Evolutionary conservation across 345 rosid genomes (phyloP), one percentile per base, ranked within the genome.

Genomic region (Odontarrhena argentea): DNA sequence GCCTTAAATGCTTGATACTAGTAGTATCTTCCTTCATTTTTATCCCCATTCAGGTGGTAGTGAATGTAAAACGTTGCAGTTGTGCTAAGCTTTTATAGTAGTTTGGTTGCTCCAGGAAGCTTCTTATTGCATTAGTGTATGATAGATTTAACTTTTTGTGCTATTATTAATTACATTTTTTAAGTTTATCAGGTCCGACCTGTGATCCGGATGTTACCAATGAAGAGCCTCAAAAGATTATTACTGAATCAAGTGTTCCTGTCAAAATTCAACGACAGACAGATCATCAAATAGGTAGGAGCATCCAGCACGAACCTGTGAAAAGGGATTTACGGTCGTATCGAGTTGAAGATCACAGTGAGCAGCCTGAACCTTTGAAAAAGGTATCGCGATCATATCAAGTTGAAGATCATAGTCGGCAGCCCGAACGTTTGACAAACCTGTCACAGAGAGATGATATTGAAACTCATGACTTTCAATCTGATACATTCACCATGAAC

Each of bases 101-200:
- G 44, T 52, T 67, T 45, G 37, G 26, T 36, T 60, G 10, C 55
- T 9, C 53, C 3, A 24, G 40, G 66, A 49, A 56, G 40, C 36
- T 55, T 55, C 28, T 63, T 60, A 37, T 50, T 43, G 75, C 42
- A 32, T 28, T 55, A 52, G 37, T 58, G 32, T 26, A 22, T 54
- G 54, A 11, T 74, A 24, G 50, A 55, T 62, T 41, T 32, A 13
- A 41, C 55, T 48, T 60, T 32, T 61, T 55, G 65, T 70, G 60
- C 80, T 85, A 79, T 85, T 75, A 78, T 79, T 82, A 74, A 80
- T 83, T 85, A 82, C 82, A 74, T 66, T 66, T 69, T 81, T 79
- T 79, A 83, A 81, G 86, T 87, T 76, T 87, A 78, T 78, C 93
- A 86, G 97, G 88, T 82, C 82, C 59, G 47, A 75, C 71, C 55